Evolutionary conservation across 2,329 filamentous ascomycete genomes (phyloP).

Genomic region (Microthyrium microscopicum): DNA sequence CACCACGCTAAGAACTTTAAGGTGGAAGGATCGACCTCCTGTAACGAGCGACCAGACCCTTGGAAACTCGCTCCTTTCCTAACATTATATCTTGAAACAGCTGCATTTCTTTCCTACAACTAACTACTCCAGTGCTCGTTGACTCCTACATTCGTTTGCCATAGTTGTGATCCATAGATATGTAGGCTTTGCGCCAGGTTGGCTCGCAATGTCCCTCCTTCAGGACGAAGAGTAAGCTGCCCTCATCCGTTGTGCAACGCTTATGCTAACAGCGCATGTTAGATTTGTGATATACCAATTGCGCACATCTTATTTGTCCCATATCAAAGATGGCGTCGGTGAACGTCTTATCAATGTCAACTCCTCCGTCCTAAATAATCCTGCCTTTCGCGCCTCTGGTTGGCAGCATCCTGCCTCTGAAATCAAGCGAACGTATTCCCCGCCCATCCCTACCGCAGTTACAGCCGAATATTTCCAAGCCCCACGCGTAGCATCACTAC

Average conservation of each 20-base stretch:
- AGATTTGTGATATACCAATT: constrained; percentile 73
- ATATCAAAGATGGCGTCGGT: constrained; percentile 69
- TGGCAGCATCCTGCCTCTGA: constrained; percentile 61
- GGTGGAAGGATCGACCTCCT: too few species aligned
- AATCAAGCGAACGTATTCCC: constrained; percentile 70
- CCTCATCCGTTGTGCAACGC: too few species aligned
- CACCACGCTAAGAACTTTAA: too few species aligned
- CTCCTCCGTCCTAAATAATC: constrained; percentile 60
- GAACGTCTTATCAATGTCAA: constrained; percentile 72
- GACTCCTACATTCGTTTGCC: too few species aligned
- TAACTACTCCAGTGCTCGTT: too few species aligned
- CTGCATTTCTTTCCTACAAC: too few species aligned
- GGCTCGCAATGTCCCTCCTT: constrained; percentile 25
- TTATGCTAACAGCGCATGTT: too few species aligned
- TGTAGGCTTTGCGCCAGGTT: too few species aligned
- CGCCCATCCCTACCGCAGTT: constrained; percentile 68
- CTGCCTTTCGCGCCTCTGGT: constrained; percentile 66
- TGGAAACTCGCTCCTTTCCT: too few species aligned
- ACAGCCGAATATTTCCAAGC: constrained; percentile 75
- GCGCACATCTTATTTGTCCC: constrained; percentile 61
- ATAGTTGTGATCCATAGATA: too few species aligned
- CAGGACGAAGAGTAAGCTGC: constrained; percentile 26
- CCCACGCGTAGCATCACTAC: constrained; percentile 39
- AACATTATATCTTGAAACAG: too few species aligned
- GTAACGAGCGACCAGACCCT: too few species aligned